These are phyloP conservation scores for Candida ovalis DNA, from an alignment of 805 yeast species.

Conservation along the genomic window DNA sequence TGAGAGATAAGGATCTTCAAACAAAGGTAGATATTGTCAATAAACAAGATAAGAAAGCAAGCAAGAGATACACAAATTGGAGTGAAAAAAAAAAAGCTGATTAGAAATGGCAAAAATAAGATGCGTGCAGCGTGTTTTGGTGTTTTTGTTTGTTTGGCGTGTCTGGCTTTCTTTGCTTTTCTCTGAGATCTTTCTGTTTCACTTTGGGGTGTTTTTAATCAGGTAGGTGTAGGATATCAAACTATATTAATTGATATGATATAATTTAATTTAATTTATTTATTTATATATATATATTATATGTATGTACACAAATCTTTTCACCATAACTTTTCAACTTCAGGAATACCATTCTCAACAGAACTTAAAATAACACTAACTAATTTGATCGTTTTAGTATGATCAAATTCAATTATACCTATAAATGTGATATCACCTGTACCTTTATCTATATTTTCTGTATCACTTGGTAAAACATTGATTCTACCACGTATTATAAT, in stretches of 20 bases:
- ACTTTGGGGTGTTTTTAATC: too few species aligned
- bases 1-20: too few species aligned
- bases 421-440: conserved; percentile 30
- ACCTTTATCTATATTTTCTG: conserved; percentile 20
- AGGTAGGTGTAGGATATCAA: too few species aligned
- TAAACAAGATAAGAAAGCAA: too few species aligned
- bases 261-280: background rate
- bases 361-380: conserved; percentile 24
- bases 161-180: too few species aligned
- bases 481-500: conserved; percentile 30
- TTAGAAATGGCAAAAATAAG: too few species aligned
- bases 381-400: conserved; percentile 31
- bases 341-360: conserved; percentile 24
- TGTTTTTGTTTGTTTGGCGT: too few species aligned
- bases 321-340: conserved; percentile 30
- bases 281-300: background rate
- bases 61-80: too few species aligned
- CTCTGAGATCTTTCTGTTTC: too few species aligned
- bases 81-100: too few species aligned
- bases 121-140: background rate
- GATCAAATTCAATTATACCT: conserved; percentile 35
- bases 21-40: too few species aligned
- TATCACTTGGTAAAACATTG: conserved; percentile 18
- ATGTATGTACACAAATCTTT: background rate
- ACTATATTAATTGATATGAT: background rate